Evolutionary conservation across 2,329 filamentous ascomycete genomes (phyloP).

Genomic region (Venturiaceae sp.): DNA sequence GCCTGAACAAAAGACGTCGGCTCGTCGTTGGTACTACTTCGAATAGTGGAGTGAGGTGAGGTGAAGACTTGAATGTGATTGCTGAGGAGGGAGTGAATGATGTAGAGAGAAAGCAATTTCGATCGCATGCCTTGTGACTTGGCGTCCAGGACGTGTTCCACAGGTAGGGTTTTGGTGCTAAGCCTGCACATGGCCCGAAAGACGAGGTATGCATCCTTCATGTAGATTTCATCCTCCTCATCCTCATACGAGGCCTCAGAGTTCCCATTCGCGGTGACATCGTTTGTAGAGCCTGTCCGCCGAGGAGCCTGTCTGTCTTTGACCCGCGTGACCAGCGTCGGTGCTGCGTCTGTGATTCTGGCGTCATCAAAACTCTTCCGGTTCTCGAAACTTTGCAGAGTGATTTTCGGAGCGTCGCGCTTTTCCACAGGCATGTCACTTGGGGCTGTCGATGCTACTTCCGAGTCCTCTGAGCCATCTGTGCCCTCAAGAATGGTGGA

Average conservation of each 20-base stretch:
- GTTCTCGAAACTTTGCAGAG: conserved; percentile 59
- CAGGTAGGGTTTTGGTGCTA: conserved; percentile 80
- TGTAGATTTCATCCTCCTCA: conserved; percentile 89
- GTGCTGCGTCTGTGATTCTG: conserved; percentile 55
- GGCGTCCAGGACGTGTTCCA: conserved; percentile 86
- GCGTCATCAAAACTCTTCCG: conserved; percentile 57
- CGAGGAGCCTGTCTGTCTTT: conserved; percentile 26
- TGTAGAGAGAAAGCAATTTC: conserved; percentile 87
- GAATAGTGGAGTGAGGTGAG: conserved; percentile 85
- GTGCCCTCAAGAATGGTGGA: conserved; percentile 20
- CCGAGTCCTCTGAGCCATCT: conserved; percentile 30
- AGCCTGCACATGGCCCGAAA: conserved; percentile 97
- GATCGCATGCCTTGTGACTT: conserved; percentile 95
- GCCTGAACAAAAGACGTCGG: conserved; percentile 88
- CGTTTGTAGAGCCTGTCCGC: conserved; percentile 4
- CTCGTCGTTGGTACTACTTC: conserved; percentile 78
- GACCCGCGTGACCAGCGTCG: conserved; percentile 55
- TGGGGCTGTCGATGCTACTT: conserved; percentile 26
- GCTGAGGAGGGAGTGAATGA: conserved; percentile 90
- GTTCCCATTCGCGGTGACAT: background rate
- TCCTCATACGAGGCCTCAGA: conserved; percentile 41
- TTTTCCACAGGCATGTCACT: conserved; percentile 35
- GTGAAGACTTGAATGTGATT: conserved; percentile 89
- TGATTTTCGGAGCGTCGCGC: conserved; percentile 48
- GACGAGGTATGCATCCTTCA: conserved; percentile 92